Evolutionary conservation across 176 grass and related monocot species (phyloP), one percentile per base, ranked within the genome.

Genomic region (Dendrocalamus sinicus): DNA sequence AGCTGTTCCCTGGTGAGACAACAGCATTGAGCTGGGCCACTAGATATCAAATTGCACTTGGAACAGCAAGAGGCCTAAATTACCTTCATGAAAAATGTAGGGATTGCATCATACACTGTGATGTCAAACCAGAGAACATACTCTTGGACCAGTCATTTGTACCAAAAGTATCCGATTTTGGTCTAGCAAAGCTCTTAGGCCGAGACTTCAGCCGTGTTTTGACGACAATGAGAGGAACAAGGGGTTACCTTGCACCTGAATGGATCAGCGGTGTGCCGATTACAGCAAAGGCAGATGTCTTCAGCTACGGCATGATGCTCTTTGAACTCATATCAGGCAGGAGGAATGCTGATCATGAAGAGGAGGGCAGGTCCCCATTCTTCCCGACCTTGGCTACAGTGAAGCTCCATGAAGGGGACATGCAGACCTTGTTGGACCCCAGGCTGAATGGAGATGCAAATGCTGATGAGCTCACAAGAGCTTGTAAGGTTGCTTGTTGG

Each of bases 111-210:
- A 94, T 97, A 83, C 95, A 94, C 72, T 97, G 92, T 8, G 95
- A 97, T 84, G 89, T 97, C 17, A 97, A 97, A 80, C 95, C 95
- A 41, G 95, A 97, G 40, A 97, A 97, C 72, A 91, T 97, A 73
- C 88, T 97, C n/a, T 87, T 97, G 89, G 90, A 97, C 39, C 88
- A 86, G 15, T 90, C 84, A 8, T 85, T 94, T 51, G 83, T 91
- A 40, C 88, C 95, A 7, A 94, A 97, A 89, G 92, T 94, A 28
- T 73, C 95, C 16, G 95, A 97, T 80, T 97, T 97, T 45, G 95
- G 95, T 55, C 76, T 97, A 65, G 90, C 92, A 19, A 97, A 97
- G 78, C 92, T 97, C 47, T 40, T 97, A 23, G 90, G 95, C 43
- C 78, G 95, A 35, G 88, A 97, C 67, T 97, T 97, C 79, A 97